These are phyloP conservation scores for Geosmithia morbida DNA, from an alignment of 2,329 filamentous ascomycete species.

Conservation along the genomic window DNA sequence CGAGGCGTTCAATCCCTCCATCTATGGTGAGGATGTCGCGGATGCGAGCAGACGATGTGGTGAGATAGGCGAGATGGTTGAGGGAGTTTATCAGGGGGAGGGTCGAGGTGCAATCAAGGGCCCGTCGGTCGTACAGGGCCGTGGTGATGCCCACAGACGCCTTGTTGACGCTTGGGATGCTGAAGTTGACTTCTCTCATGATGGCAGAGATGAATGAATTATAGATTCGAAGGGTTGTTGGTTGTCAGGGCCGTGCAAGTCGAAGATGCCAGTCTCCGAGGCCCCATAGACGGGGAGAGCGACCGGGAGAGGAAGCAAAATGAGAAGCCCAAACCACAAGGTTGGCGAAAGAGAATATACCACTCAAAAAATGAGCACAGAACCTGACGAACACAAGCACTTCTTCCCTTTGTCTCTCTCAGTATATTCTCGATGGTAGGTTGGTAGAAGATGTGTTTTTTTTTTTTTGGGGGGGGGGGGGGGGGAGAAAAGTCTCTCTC, in stretches of 20 bases:
- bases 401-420: background rate
- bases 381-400: background rate
- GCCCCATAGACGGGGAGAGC: conserved; percentile 2
- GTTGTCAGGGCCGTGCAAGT: conserved; percentile 1
- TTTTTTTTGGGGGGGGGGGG: background rate
- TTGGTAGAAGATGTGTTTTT: background rate
- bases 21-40: conserved; percentile 96
- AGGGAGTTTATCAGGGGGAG: conserved; percentile 96
- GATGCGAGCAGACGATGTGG: conserved; percentile 92
- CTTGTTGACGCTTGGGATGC: conserved; percentile 98
- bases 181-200: conserved; percentile 99
- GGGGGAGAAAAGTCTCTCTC: background rate
- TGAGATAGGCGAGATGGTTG: conserved; percentile 96
- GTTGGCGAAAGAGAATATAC: too few species aligned
- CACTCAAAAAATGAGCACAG: background rate
- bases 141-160: conserved; percentile 97
- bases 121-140: conserved; percentile 91
- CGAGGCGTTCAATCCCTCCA: conserved; percentile 89
- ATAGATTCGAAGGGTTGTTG: background rate
- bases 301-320: background rate
- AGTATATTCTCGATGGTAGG: background rate
- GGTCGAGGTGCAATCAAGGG: conserved; percentile 95
- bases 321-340: background rate
- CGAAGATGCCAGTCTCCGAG: conserved; percentile 2
- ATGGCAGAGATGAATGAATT: conserved; percentile 21